Base-by-base conservation (phyloP, 2,329 filamentous ascomycete genomes). In the Alternaria ethzedia region DNA sequence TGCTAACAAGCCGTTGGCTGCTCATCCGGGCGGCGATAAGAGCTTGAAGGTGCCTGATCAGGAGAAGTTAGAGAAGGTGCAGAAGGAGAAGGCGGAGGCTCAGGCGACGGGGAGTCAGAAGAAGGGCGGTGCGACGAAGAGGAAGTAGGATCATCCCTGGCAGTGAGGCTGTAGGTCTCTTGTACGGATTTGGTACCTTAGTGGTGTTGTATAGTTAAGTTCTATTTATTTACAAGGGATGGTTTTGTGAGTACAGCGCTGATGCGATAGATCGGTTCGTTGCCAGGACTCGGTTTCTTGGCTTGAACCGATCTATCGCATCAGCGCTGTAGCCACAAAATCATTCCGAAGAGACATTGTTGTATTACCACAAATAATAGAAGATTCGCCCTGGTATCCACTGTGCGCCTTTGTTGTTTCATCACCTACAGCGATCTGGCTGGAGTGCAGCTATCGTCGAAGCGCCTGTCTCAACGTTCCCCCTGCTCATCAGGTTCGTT, bases 1-100 rank as follows among this genome's bases (percentile, higher is more conserved):
- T 64, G 80, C 80, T 1, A 77, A 75, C 15, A 79, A 80, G 70
- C 82, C 82, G 13, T 60, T 84, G 15, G 73, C 70, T 9, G 76
- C 74, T 25, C 67, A 76, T 25, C 68, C 81, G 1, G 78, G 76
- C 50, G 74, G 68, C 2, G 75, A 78, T 56, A 71, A 69, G 63
- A 65, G 61, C 23, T 57, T 68, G 11, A 75, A 74, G 69, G 75
- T 75, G 2, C 69, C 71, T 2, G 69, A 70, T 61, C 49, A 54
- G 47, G 69, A 63, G 11, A 65, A 66, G 45, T 36, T 68, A 23
- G 64, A 64, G 20, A 67, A 70, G 61, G 63, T 61, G 2, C 61
- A 69, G 54, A 70, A 68, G 59, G 67, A 72, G 50, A 73, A 68
- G 44, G 63, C 54, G 0, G 43, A 50, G 20, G 62, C 15, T 12